Evolutionary conservation across 2,329 filamentous ascomycete genomes (phyloP).

Genomic region (Colletotrichum plurivorum): DNA sequence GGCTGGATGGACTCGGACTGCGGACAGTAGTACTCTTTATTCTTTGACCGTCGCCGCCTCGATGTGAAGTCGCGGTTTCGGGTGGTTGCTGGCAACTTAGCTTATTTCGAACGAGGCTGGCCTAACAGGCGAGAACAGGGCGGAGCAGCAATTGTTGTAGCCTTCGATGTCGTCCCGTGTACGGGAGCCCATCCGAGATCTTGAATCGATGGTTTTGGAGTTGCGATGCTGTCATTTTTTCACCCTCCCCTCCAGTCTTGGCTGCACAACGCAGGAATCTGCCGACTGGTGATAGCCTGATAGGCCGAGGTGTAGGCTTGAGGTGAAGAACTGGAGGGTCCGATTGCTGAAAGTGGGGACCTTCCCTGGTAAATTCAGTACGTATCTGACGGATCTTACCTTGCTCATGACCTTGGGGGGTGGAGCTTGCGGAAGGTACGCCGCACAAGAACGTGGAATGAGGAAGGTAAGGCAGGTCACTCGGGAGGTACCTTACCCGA

Average conservation of each 20-base stretch:
- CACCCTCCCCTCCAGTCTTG: neutral
- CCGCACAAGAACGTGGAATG: slow-evolving; percentile 1
- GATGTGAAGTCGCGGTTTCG: slow-evolving; percentile 38
- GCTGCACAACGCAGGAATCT: slow-evolving; percentile 14
- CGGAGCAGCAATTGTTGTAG: slow-evolving; percentile 9
- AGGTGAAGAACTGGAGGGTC: slow-evolving; percentile 32
- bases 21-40: neutral
- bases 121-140: slow-evolving; percentile 19
- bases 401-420: slow-evolving; percentile 7
- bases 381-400: slow-evolving; percentile 26
- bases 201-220: slow-evolving; percentile 11
- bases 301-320: slow-evolving; percentile 32
- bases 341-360: slow-evolving; percentile 28
- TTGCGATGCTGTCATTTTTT: neutral
- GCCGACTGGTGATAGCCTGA: slow-evolving; percentile 35
- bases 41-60: slow-evolving; percentile 25
- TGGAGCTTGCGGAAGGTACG: neutral
- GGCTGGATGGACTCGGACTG: slow-evolving; percentile 18
- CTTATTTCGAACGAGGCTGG: slow-evolving; percentile 32
- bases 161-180: neutral
- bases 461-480: slow-evolving; percentile 13
- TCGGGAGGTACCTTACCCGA: slow-evolving; percentile 3
- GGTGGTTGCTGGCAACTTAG: slow-evolving; percentile 20
- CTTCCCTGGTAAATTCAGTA: slow-evolving; percentile 24
- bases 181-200: slow-evolving; percentile 3